phyloP scores from a whole-genome alignment of 495 filamentous ascomycete genomes.

The Baudoinia panamericana region DNA sequence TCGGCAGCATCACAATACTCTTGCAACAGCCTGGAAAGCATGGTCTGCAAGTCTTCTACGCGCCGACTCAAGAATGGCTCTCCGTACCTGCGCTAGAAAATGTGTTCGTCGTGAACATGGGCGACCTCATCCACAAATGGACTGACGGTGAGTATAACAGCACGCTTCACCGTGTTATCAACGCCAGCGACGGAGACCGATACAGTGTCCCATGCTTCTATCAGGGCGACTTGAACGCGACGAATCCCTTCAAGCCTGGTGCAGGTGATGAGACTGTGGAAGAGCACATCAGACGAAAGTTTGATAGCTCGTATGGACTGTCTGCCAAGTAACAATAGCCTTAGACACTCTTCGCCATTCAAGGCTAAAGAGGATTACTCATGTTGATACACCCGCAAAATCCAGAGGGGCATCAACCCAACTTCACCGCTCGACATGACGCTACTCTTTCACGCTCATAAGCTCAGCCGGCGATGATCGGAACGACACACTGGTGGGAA shows the following conservation, averaged over 20 bases:
- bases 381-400: too few species aligned
- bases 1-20: slow-evolving; percentile 33
- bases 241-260: slow-evolving; percentile 24
- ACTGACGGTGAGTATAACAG: slow-evolving; percentile 30
- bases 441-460: too few species aligned
- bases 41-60: slow-evolving; percentile 35
- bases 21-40: slow-evolving; percentile 33
- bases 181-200: slow-evolving; percentile 23
- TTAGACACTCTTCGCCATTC: too few species aligned
- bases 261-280: slow-evolving; percentile 23
- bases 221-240: slow-evolving; percentile 25
- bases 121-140: slow-evolving; percentile 33
- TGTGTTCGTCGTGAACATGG: slow-evolving; percentile 36
- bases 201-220: slow-evolving; percentile 26
- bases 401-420: too few species aligned
- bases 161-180: slow-evolving; percentile 32
- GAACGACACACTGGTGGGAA: too few species aligned
- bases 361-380: too few species aligned
- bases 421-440: too few species aligned
- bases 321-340: too few species aligned
- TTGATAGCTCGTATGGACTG: slow-evolving; percentile 7
- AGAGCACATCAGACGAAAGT: slow-evolving; percentile 13
- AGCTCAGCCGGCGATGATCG: too few species aligned
- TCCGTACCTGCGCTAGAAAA: slow-evolving; percentile 28
- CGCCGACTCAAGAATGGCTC: slow-evolving; percentile 31